A percentile compares a stretch with the other conserved stretches of the same genome.
phyloP scores from a whole-genome alignment of 1,284 basidiomycete genomes.

The Sphagnurus paluster region DNA sequence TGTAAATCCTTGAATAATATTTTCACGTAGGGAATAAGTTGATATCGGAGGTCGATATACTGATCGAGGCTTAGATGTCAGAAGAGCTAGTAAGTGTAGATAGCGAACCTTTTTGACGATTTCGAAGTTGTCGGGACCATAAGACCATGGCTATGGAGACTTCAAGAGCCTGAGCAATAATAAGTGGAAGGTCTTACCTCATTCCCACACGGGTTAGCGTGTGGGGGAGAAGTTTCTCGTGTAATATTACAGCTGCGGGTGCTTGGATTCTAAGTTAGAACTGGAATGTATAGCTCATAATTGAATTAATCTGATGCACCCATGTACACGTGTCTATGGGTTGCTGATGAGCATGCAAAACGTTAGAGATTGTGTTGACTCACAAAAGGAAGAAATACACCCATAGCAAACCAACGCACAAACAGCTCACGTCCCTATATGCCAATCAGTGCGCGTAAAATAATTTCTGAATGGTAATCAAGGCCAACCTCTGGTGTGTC shows the following conservation, averaged over 20 bases:
- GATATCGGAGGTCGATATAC: conserved; percentile 41
- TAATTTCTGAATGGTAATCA: neutral
- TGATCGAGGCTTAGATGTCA: conserved; percentile 12
- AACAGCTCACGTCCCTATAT: conserved; percentile 37
- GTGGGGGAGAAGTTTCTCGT: conserved; percentile 21
- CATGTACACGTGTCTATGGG: conserved; percentile 38
- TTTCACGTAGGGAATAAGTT: conserved; percentile 37
- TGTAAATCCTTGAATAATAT: conserved; percentile 36
- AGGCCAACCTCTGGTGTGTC: conserved; percentile 32
- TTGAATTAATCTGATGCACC: conserved; percentile 28
- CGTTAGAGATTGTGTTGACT: conserved; percentile 17
- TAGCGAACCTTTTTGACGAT: conserved; percentile 38
- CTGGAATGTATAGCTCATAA: too few relatives aligned
- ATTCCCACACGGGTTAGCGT: conserved; percentile 39
- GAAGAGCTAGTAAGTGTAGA: neutral
- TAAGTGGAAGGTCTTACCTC: conserved; percentile 26
- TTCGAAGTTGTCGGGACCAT: conserved; percentile 39
- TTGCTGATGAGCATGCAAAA: neutral
- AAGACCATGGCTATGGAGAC: conserved; percentile 36
- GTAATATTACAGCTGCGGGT: conserved; percentile 32
- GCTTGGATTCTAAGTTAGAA: conserved; percentile 17
- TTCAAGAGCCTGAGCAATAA: neutral
- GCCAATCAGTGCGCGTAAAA: neutral
- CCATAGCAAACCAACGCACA: conserved; percentile 42
- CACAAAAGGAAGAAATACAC: conserved; percentile 41